These are phyloP conservation scores for Linum usitatissimum DNA, from an alignment of 345 rosid genomes.

Conservation along the genomic window DNA sequence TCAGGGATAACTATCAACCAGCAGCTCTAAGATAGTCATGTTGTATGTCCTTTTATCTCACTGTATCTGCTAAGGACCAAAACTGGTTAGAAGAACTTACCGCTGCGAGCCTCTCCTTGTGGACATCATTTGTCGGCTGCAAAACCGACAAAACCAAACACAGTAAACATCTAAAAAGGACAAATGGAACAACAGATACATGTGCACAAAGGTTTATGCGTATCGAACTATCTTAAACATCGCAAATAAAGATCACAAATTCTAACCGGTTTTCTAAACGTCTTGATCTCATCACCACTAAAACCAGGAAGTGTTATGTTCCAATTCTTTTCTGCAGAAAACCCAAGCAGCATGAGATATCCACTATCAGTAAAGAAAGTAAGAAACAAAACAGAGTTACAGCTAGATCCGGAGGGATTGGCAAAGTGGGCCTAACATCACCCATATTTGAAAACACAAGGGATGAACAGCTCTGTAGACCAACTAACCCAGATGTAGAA, in stretches of 20 bases:
- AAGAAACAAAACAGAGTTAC: not conserved
- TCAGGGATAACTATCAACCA: not conserved
- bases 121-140: constrained; percentile 68
- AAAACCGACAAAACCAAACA: not conserved
- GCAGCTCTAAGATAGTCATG: not conserved
- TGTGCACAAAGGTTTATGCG: not conserved
- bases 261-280: constrained; percentile 66
- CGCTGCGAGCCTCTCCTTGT: constrained; percentile 77
- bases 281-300: constrained; percentile 80
- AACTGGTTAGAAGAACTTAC: constrained; percentile 44
- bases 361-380: not conserved
- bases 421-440: too few relatives aligned
- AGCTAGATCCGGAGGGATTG: too few relatives aligned
- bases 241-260: constrained; percentile 1
- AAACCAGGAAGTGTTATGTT: constrained; percentile 86
- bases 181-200: too few relatives aligned
- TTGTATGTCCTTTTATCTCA: not conserved
- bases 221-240: not conserved
- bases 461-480: constrained; percentile 4
- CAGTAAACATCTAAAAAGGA: constrained; percentile 6
- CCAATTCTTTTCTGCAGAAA: constrained; percentile 76
- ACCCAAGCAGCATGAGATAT: constrained; percentile 9
- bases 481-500: constrained; percentile 82
- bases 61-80: not conserved
- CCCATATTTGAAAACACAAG: too few relatives aligned